Evolutionary conservation across 345 rosid genomes (phyloP).

Genomic region (Boechera stricta): DNA sequence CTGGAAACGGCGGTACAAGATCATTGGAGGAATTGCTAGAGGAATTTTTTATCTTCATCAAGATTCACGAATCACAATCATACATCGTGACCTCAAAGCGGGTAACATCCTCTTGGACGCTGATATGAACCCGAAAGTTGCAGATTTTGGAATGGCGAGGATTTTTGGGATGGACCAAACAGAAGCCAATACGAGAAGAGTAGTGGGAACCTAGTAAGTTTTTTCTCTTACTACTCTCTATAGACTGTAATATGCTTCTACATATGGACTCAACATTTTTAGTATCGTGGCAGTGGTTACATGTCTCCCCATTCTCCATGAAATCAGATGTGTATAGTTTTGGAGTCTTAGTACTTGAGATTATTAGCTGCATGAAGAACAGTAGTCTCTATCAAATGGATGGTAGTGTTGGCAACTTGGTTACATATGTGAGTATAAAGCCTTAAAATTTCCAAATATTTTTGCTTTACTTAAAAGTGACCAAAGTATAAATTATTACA

Average conservation of each 20-base stretch:
- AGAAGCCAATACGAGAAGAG: constrained; percentile 47
- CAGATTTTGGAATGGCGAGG: constrained; percentile 68
- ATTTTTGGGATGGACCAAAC: constrained; percentile 47
- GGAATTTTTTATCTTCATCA: constrained; percentile 50
- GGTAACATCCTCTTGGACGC: constrained; percentile 58
- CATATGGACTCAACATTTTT: too few relatives aligned
- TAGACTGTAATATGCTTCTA: too few relatives aligned
- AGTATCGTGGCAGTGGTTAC: constrained; percentile 46
- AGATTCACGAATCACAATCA: constrained; percentile 55
- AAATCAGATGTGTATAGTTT: constrained; percentile 50
- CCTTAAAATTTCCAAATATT: not conserved
- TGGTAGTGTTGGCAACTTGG: constrained; percentile 9
- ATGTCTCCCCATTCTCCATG: constrained; percentile 47
- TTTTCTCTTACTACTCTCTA: not conserved
- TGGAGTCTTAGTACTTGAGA: constrained; percentile 42
- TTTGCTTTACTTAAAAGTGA: not conserved
- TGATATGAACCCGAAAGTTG: constrained; percentile 61
- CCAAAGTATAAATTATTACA: not conserved
- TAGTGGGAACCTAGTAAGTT: constrained; percentile 64
- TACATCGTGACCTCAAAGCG: constrained; percentile 65
- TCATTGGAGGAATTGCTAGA: constrained; percentile 51
- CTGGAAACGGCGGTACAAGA: constrained; percentile 52
- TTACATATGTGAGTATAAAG: constrained; percentile 43
- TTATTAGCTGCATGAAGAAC: constrained; percentile 39
- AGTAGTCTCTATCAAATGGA: constrained; percentile 24